A percentile compares a stretch with the other conserved stretches of the same genome.
These are phyloP conservation scores for Rubia occidens DNA, from an alignment of 305 asterid species.

Conservation along the genomic window DNA sequence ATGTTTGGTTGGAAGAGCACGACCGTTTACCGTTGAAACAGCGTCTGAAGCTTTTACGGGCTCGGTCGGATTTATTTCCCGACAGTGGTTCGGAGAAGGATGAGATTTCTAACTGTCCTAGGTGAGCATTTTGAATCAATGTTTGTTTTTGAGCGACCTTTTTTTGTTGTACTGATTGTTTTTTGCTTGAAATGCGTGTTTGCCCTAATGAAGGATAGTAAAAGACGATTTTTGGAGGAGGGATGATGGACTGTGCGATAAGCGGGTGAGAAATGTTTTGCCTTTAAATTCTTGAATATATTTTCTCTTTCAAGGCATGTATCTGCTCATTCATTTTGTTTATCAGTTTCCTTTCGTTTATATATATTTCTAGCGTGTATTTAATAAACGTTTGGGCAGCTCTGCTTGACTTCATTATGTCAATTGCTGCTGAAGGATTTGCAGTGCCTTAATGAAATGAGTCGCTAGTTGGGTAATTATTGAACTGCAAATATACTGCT, in stretches of 20 bases:
- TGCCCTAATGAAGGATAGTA: constrained; percentile 29
- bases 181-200: neutral
- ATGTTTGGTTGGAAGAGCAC: constrained; percentile 33
- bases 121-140: constrained; percentile 15
- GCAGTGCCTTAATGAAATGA: neutral
- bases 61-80: constrained; percentile 21
- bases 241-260: constrained; percentile 23
- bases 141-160: neutral
- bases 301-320: neutral
- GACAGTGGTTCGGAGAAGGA: neutral
- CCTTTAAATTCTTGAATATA: constrained; percentile 3
- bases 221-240: constrained; percentile 15
- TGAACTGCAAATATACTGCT: neutral
- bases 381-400: neutral
- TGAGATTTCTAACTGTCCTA: constrained; percentile 10
- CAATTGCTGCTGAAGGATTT: too few relatives aligned
- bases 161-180: neutral
- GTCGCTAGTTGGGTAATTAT: neutral
- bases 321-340: neutral
- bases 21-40: constrained; percentile 56
- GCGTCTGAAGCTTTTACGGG: constrained; percentile 49
- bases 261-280: constrained; percentile 27
- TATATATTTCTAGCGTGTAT: neutral
- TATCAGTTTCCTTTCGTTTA: neutral
- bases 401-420: too few relatives aligned